phyloP scores from a whole-genome alignment of 2,329 filamentous ascomycete genomes.

The Scopulariopsis brevicaulis region DNA sequence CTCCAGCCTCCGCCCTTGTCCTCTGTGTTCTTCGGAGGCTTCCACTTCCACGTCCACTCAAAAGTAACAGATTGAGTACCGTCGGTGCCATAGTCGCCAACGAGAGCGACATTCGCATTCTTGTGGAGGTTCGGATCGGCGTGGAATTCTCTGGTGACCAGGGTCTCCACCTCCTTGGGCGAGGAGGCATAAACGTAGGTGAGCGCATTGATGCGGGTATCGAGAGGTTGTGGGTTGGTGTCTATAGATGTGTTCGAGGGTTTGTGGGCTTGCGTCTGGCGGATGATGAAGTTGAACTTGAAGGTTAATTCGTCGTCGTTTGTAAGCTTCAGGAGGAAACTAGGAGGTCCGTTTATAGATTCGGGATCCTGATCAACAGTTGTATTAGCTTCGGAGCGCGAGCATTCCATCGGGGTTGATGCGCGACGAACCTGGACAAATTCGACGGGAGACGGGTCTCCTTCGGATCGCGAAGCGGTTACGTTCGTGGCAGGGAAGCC shows the following conservation, averaged over 20 bases:
- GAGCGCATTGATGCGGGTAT: slow-evolving; percentile 76
- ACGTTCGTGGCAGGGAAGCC: slow-evolving; percentile 75
- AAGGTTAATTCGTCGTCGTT: slow-evolving; percentile 92
- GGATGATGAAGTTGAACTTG: slow-evolving; percentile 80
- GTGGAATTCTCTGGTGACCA: slow-evolving; percentile 91
- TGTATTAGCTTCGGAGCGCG: neutral
- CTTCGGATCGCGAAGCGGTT: slow-evolving; percentile 56
- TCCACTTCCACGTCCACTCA: slow-evolving; percentile 96
- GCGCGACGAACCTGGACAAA: slow-evolving; percentile 68
- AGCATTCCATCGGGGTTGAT: slow-evolving; percentile 4
- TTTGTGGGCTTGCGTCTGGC: slow-evolving; percentile 29
- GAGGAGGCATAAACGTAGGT: slow-evolving; percentile 89
- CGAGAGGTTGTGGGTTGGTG: slow-evolving; percentile 33
- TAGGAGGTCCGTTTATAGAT: slow-evolving; percentile 38
- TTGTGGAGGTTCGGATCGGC: slow-evolving; percentile 96
- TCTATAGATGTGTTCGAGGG: slow-evolving; percentile 35
- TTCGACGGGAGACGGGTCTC: slow-evolving; percentile 70
- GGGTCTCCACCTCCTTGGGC: slow-evolving; percentile 76
- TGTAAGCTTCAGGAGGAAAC: slow-evolving; percentile 74
- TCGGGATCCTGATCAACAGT: slow-evolving; percentile 60
- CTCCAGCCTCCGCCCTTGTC: slow-evolving; percentile 88
- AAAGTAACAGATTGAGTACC: slow-evolving; percentile 80
- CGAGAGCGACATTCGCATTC: slow-evolving; percentile 86
- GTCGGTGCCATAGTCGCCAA: slow-evolving; percentile 82
- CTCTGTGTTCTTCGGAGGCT: slow-evolving; percentile 69